Percentiles rank a stretch among this genome's conserved stretches.
Conservation (phyloP, 1,139 yeast genomes). For the Debaryomyces nepalensis region DNA sequence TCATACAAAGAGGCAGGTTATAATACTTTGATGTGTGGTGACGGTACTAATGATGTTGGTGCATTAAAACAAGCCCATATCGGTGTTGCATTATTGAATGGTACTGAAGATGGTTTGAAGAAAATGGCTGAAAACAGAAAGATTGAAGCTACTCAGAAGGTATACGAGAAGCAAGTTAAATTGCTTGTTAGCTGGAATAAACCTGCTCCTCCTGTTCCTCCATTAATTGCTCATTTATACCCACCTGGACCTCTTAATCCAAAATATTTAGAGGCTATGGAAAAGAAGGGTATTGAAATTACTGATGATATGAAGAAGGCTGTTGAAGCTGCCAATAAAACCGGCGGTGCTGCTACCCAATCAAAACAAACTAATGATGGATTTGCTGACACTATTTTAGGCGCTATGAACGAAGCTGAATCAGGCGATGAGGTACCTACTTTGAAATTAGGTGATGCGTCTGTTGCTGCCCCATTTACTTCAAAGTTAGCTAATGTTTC, state of each 20-base stretch:
- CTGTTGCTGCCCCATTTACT: conserved; percentile 99
- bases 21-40: conserved; percentile 98
- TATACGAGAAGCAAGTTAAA: conserved; percentile 84
- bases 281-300: conserved; percentile 76
- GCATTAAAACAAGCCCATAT: conserved; percentile 98
- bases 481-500: conserved; percentile 91
- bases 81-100: conserved; percentile 95
- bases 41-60: conserved; percentile 99
- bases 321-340: conserved; percentile 55
- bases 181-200: conserved; percentile 81
- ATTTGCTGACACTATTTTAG: conserved; percentile 75
- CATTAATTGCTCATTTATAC: conserved; percentile 85
- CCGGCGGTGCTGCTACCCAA: conserved; percentile 35
- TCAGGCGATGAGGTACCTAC: conserved; percentile 89
- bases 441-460: conserved; percentile 95
- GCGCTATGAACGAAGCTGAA: conserved; percentile 70
- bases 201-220: conserved; percentile 87
- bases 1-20: conserved; percentile 88
- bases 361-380: conserved; percentile 40
- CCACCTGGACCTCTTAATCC: conserved; percentile 97
- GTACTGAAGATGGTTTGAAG: conserved; percentile 93
- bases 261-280: conserved; percentile 82
- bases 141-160: conserved; percentile 63
- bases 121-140: conserved; percentile 83
- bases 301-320: conserved; percentile 67